Evolutionary conservation across 208 protist species (phyloP).

Genomic region (Porcisia deanei): DNA sequence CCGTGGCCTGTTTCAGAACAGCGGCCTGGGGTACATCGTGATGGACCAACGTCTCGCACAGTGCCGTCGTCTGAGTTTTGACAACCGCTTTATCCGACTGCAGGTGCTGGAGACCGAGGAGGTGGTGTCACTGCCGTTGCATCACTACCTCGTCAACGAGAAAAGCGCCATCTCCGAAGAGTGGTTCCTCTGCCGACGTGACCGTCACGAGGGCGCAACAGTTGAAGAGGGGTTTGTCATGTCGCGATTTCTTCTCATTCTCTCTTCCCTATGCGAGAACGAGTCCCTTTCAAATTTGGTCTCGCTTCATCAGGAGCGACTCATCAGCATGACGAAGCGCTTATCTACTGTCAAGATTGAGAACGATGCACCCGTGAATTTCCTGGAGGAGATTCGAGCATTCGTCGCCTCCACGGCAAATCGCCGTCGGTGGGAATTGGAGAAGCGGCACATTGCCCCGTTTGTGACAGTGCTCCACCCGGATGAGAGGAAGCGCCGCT

Average conservation of each 20-base stretch:
- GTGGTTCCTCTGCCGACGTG: conserved; percentile 42
- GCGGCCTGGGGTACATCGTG: conserved; percentile 67
- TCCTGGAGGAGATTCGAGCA: conserved; percentile 75
- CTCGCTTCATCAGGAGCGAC: conserved; percentile 41
- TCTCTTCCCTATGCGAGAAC: conserved; percentile 85
- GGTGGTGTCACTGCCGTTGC: conserved; percentile 36
- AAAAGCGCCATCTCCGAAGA: conserved; percentile 58
- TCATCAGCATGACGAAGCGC: conserved; percentile 65
- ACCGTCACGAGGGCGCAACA: conserved; percentile 41
- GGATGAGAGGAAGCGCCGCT: conserved; percentile 45
- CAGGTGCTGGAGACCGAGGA: conserved; percentile 40
- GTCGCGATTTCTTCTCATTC: conserved; percentile 78
- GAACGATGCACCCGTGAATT: conserved; percentile 73
- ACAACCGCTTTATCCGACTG: conserved; percentile 40
- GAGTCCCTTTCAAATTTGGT: conserved; percentile 67
- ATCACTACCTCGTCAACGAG: conserved; percentile 56
- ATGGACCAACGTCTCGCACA: conserved; percentile 64
- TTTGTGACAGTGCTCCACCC: conserved; percentile 69
- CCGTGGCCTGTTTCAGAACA: conserved; percentile 15
- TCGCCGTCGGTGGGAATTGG: conserved; percentile 28
- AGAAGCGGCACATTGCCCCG: conserved; percentile 37
- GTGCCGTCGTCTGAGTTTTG: conserved; percentile 43
- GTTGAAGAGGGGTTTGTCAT: conserved; percentile 85
- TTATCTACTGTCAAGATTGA: conserved; percentile 71
- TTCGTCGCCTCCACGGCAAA: conserved; percentile 63